phyloP scores from a whole-genome alignment of 345 rosid genomes.

The Gossypium ekmanianum region DNA sequence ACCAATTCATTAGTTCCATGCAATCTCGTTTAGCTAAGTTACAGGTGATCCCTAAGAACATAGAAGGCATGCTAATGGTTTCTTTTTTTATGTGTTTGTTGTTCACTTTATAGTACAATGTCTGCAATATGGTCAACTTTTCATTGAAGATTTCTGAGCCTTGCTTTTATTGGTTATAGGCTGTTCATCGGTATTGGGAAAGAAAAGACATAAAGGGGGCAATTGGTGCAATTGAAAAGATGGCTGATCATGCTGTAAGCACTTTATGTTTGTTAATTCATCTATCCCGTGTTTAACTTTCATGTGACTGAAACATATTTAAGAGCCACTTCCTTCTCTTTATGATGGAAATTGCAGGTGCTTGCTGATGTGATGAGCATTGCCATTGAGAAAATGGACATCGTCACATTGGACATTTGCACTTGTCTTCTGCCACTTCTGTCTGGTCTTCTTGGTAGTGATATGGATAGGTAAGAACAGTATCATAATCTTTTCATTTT shows the following conservation, averaged over 20 bases:
- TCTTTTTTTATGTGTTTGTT: not conserved
- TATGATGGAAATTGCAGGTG: slow-evolving; percentile 52
- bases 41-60: slow-evolving; percentile 59
- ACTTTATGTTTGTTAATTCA: slow-evolving; percentile 1
- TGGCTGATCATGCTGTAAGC: slow-evolving; percentile 90
- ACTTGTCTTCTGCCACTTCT: slow-evolving; percentile 84
- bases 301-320: not conserved
- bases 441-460: slow-evolving; percentile 67
- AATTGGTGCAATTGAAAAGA: slow-evolving; percentile 74
- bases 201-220: slow-evolving; percentile 79
- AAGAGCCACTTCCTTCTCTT: not conserved
- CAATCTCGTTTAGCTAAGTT: slow-evolving; percentile 85
- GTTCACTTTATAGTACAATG: not conserved
- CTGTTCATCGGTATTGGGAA: slow-evolving; percentile 80
- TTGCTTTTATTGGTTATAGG: slow-evolving; percentile 44
- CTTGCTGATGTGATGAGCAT: slow-evolving; percentile 73
- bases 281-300: slow-evolving; percentile 6
- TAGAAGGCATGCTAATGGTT: slow-evolving; percentile 17
- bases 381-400: slow-evolving; percentile 61
- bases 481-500: not conserved
- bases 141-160: slow-evolving; percentile 22
- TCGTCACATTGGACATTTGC: slow-evolving; percentile 73
- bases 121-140: not conserved
- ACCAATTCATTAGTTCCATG: slow-evolving; percentile 84
- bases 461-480: slow-evolving; percentile 71